Base-by-base conservation (phyloP, 371 early-diverging fungal genomes). In the Mortierella sp. region DNA sequence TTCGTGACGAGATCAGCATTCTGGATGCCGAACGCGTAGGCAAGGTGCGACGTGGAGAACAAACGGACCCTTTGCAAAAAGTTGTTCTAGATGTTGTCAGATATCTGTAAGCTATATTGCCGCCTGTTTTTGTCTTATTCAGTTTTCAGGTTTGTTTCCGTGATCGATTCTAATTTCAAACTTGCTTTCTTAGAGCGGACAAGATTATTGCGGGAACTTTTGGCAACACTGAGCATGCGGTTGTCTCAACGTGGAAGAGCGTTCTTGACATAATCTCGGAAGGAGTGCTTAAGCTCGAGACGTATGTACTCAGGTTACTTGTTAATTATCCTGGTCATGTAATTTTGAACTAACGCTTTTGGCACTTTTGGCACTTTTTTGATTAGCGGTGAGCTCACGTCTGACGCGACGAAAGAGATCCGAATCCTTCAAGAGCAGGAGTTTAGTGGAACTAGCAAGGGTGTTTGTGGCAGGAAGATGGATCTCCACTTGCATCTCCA, bases 401-500 rank as follows among this genome's bases (percentile, higher is more conserved):
- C 58, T 28, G 58, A 48, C 16, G 48, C 58, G 30, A 58, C 56
- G 24, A 48, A 34, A 58, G 48, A 58, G 48, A 58, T 58, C 49
- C 46, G 58, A 19, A 48, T 48, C 49, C 58, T 58, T 58, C 58
- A 48, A 58, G 58, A 58, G 38, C 49, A 48, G 39, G 58, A 58
- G 49, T 49, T 58, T 34, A 48, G 38, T 58, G 58, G 58, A 23
- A 24, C 58, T 19, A 58, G 49, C 49, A 49, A 58, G 49, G 24
- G 58, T 38, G 58, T 58, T 21, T 58, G 58, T 38, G 58, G 58
- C 38, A 28, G 58, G 27, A 48, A 58, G 58, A 49, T 58, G 58
- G 58, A 58, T 58, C 58, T 49, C 34, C 49, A 58, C 49, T 24
- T 58, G 47, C 58, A 58, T 49, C 24, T 58, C 39, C 24, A 58